Evolutionary conservation across 2,329 filamentous ascomycete genomes (phyloP).

Genomic region (Aspergillus costaricaensis): DNA sequence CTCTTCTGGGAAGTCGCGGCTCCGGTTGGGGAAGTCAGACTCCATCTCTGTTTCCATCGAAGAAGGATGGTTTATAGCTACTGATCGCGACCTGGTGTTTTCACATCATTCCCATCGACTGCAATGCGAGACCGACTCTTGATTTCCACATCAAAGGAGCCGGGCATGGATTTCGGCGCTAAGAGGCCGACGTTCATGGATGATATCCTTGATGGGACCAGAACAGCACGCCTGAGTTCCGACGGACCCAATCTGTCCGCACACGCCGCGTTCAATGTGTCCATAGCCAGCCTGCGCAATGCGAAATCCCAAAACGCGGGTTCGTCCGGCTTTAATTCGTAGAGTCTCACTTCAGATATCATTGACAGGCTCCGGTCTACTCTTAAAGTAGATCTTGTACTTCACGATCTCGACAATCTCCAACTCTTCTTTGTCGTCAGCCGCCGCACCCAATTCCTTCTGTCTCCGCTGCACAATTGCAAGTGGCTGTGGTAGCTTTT

Average conservation of each 20-base stretch:
- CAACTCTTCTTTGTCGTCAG: conserved; percentile 47
- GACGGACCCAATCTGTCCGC: not conserved
- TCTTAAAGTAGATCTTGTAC: conserved; percentile 82
- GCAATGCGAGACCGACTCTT: too few species aligned
- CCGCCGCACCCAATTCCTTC: conserved; percentile 20
- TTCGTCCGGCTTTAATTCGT: not conserved
- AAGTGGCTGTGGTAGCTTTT: conserved; percentile 76
- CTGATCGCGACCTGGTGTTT: too few species aligned
- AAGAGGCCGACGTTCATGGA: not conserved
- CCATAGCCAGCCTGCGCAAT: not conserved
- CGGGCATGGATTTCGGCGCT: not conserved
- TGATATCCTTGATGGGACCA: not conserved
- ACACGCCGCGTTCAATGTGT: not conserved
- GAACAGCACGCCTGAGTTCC: not conserved
- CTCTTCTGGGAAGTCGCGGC: too few species aligned
- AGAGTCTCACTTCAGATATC: conserved; percentile 25
- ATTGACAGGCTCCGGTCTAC: conserved; percentile 81
- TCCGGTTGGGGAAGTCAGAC: too few species aligned
- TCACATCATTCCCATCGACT: too few species aligned
- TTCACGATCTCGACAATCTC: conserved; percentile 87
- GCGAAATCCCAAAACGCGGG: not conserved
- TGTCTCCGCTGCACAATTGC: conserved; percentile 70
- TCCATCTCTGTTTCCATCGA: too few species aligned
- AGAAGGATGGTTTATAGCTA: too few species aligned
- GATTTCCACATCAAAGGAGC: too few species aligned